phyloP scores from a whole-genome alignment of 108 stramenopile genomes.

The Nitzschia inconspicua region DNA sequence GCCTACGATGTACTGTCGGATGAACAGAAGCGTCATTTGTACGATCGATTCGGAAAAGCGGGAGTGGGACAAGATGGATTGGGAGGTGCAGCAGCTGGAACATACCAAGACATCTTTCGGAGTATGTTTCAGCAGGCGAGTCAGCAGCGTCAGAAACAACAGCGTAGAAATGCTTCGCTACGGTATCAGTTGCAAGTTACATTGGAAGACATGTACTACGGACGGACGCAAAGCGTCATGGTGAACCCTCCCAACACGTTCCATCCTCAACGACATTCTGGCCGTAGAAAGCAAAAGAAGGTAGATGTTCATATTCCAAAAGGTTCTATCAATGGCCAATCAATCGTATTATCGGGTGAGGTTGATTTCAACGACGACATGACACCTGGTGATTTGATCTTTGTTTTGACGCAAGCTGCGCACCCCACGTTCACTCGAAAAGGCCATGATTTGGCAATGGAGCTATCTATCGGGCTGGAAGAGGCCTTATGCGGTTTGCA shows the following conservation, averaged over 20 bases:
- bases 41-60: conserved; percentile 82
- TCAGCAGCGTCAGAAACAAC: conserved; percentile 19
- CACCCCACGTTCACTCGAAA: conserved; percentile 66
- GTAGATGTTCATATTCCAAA: conserved; percentile 58
- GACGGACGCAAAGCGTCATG: conserved; percentile 42
- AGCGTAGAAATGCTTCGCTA: conserved; percentile 49
- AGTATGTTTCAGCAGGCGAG: conserved; percentile 15
- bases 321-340: conserved; percentile 55
- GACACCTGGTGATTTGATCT: conserved; percentile 73
- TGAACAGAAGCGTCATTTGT: conserved; percentile 81
- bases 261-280: conserved; percentile 15
- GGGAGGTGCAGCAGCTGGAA: conserved; percentile 5
- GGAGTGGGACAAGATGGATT: conserved; percentile 47
- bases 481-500: conserved; percentile 61
- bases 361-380: conserved; percentile 50
- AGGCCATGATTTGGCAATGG: conserved; percentile 76
- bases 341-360: conserved; percentile 57
- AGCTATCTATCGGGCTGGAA: conserved; percentile 49
- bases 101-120: conserved; percentile 15
- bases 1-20: conserved; percentile 95
- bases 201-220: conserved; percentile 78
- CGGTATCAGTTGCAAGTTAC: conserved; percentile 75
- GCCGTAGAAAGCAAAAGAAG: conserved; percentile 32
- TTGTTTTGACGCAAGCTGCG: conserved; percentile 46
- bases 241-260: conserved; percentile 45